Evolutionary conservation across 495 filamentous ascomycete genomes (phyloP), one percentile per base, ranked within the genome.

Genomic region (Trichoderma gamsii): DNA sequence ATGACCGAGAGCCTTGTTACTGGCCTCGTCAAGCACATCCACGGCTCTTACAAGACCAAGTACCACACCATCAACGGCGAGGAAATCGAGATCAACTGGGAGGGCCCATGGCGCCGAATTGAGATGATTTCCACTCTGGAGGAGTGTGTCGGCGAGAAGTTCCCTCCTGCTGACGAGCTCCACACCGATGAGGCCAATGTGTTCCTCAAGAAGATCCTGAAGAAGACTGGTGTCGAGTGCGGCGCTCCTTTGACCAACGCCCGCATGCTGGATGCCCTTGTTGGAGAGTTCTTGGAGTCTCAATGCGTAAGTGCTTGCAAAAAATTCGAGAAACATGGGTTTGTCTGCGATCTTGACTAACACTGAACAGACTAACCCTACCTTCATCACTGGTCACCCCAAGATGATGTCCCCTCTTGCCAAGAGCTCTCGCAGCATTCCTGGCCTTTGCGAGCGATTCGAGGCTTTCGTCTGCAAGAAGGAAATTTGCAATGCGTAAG

Each of bases 381-480:
- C 93, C 68, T 99, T 97, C 85, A 97, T 98, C 78, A 65, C 72
- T 49, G 75, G 78, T 66, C 93, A 97, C 80, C 93, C 93, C 9
- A 90, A 97, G 79, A 91, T 96, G 88, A 99, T 99, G 96, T 95
- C 91, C 23, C 95, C 95, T 5, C 84, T 98, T 38, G 96, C 95
- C 83, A 98, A 99, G 84, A 92, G 91, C 79, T 91, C 97, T 80
- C 90, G 96, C 69, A 73, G 80, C 69, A 84, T 87, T 70, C 83
- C 87, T 63, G 96, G 96, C 72, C 86, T 99, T 16, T 97, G 92
- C 76, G 95, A 99, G 81, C 89, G 96, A 66, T 97, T 97, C 80
- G 95, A 99, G 80, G 93, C 91, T 23, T 99, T 99, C 74, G 96
- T 97, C 41, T 93, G 90, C 85, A 97, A 92, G 84, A 97, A 97